Evolutionary conservation across 1,139 yeast genomes (phyloP), one percentile per base, ranked within the genome.

Genomic region (Diutina ranongensis): DNA sequence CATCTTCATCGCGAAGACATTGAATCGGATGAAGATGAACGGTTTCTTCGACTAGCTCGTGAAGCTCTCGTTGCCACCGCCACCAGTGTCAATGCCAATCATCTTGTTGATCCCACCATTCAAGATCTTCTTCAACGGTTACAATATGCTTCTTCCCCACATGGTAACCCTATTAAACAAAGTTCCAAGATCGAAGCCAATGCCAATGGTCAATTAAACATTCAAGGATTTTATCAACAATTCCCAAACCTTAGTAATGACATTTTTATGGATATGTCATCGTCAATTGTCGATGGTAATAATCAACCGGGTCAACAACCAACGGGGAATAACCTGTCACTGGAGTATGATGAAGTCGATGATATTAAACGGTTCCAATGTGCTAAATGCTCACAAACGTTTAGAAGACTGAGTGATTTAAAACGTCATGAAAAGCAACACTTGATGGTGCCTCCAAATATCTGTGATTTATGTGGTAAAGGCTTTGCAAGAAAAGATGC

Each of bases 401-500:
- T 81, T 59, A 67, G 82, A 46, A 61, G 87, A 34, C 75, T 82
- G 2, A 71, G 78, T 10, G 87, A 80, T 59, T 65, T 80, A 52
- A 78, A 80, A 58, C 65, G 87, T 40, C 87, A 81, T 54, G 83
- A 77, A 52, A 72, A 76, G 49, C 80, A 76, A 47, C 81, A 76
- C 57, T 60, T 76, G 45, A 62, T 70, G 7, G 69, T 75, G 15
- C 78, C 80, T 1, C 84, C 87, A 1, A 80, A 83, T 56, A 77
- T 82, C 45, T 84, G 94, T 60, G 76, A 79, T 12, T 63, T 68
- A 27, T 84, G 94, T 63, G 86, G 85, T 35, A 83, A 83, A 57
- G 89, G 92, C 0, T 83, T 84, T 67, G 92, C 92, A 2, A 63
- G 94, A 44, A 82, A 82, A 56, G 94, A 83, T 61, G 92, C 94